Evolutionary conservation across 805 yeast genomes (phyloP), one percentile per base, ranked within the genome.

Genomic region (Candida manassasensis): DNA sequence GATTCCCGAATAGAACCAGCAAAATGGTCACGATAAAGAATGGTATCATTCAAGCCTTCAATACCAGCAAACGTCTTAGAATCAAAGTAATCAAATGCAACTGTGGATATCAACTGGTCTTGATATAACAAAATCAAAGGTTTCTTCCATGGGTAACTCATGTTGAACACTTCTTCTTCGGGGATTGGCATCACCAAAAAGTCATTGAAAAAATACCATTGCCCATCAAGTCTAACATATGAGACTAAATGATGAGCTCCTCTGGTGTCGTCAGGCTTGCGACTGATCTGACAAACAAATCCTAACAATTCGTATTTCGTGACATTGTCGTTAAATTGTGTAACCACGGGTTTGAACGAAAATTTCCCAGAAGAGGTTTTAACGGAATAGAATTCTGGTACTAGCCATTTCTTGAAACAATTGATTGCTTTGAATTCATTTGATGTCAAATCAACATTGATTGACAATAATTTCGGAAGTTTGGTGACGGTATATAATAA

Each of bases 151-250:
- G 81, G 69, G 32, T 71, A 68, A 1, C 78, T 62, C 32, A 87
- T 59, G 52, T 87, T 77, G 32, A 88, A 67, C 0, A 84, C 97
- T 47, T 93, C 97, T 10, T 71, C 73, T 46, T 81, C 85, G 1
- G 81, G 70, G 1, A 93, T 69, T 16, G 78, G 80, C 47, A 77
- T 74, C 11, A 89, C 97, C 44, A 93, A 63, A 58, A 90, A 93
- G 57, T 93, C 97, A 53, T 93, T 93, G 56, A 93, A 87, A 52
- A 93, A 56, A 50, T 71, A 77, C 98, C 98, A 93, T 47, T 52
- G 52, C 31, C 69, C 69, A 11, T 58, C 63, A 3, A 77, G 60
- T 41, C 71, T 70, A 2, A 74, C 69, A 45, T 73, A 74, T 0
- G 88, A 72, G 0, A 84, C 82, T 34, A 81, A 54, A 46, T 79